Conservation (phyloP, 306 rosid genomes). For the Phaseolus lunatus region DNA sequence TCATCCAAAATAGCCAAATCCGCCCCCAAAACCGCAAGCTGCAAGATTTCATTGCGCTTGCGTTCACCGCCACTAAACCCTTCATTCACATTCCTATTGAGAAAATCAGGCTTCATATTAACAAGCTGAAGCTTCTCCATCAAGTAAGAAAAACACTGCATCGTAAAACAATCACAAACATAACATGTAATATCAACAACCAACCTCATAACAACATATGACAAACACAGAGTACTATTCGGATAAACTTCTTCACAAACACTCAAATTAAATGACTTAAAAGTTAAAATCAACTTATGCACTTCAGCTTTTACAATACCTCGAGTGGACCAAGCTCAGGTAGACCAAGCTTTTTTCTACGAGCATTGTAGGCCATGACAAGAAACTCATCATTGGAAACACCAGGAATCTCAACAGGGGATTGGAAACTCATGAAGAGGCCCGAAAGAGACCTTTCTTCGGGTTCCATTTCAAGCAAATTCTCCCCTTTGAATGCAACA, state of each 20-base stretch:
- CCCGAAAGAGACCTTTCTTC: constrained; percentile 89
- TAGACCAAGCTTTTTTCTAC: constrained; percentile 74
- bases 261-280: neutral
- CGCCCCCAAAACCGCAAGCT: constrained; percentile 95
- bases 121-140: constrained; percentile 86
- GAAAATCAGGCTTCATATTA: constrained; percentile 91
- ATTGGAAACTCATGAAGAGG: constrained; percentile 94
- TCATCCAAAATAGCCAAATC: constrained; percentile 92
- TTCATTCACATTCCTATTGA: constrained; percentile 91
- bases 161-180: constrained; percentile 37
- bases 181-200: neutral
- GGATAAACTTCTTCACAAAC: neutral
- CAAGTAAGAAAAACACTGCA: constrained; percentile 81
- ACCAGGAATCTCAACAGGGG: constrained; percentile 92
- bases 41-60: constrained; percentile 93
- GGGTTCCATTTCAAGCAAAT: constrained; percentile 84
- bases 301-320: constrained; percentile 47
- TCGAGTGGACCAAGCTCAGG: constrained; percentile 90
- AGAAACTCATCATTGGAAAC: constrained; percentile 88
- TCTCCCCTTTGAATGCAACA: constrained; percentile 75
- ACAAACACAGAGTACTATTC: neutral
- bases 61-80: constrained; percentile 98
- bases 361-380: constrained; percentile 91
- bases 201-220: neutral
- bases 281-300: neutral